Evolutionary conservation across 805 yeast genomes (phyloP).

Genomic region (Cyberlindnera veronae): DNA sequence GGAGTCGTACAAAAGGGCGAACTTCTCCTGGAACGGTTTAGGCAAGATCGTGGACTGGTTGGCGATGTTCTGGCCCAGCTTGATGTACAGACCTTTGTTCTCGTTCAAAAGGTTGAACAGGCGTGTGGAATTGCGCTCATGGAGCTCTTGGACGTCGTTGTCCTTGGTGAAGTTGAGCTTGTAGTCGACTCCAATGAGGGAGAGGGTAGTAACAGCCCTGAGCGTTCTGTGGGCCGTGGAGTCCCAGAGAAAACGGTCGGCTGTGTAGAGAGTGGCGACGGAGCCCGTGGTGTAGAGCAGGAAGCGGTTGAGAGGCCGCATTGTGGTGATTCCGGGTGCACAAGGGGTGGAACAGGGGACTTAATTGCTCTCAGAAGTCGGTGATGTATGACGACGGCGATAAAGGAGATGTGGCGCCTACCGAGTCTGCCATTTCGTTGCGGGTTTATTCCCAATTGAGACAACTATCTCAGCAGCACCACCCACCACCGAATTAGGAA

Average conservation of each 20-base stretch:
- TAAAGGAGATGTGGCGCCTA: no score
- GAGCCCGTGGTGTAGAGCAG: no score
- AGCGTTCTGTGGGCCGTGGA: constrained; percentile 50
- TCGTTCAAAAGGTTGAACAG: constrained; percentile 40
- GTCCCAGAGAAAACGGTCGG: constrained; percentile 41
- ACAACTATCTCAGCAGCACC: no score
- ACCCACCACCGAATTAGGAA: no score
- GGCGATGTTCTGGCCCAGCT: constrained; percentile 77
- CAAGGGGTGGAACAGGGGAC: no score
- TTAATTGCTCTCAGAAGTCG: no score
- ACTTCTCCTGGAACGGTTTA: constrained; percentile 53
- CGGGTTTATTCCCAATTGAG: no score
- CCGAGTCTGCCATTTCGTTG: no score
- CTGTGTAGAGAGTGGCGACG: constrained; percentile 19
- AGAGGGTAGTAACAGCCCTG: constrained; percentile 45
- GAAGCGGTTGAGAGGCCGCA: no score
- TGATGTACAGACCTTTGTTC: constrained; percentile 65
- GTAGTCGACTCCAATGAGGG: constrained; percentile 58
- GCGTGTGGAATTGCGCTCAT: constrained; percentile 54
- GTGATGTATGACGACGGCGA: no score
- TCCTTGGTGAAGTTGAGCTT: constrained; percentile 46
- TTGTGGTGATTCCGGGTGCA: no score
- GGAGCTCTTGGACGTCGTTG: constrained; percentile 49
- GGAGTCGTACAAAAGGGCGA: constrained; percentile 57
- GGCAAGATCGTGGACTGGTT: constrained; percentile 72